A percentile compares a stretch with the other conserved stretches of the same genome.
These are phyloP conservation scores for Raphanus raphanistrum DNA, from an alignment of 345 rosid genomes.

Conservation along the genomic window DNA sequence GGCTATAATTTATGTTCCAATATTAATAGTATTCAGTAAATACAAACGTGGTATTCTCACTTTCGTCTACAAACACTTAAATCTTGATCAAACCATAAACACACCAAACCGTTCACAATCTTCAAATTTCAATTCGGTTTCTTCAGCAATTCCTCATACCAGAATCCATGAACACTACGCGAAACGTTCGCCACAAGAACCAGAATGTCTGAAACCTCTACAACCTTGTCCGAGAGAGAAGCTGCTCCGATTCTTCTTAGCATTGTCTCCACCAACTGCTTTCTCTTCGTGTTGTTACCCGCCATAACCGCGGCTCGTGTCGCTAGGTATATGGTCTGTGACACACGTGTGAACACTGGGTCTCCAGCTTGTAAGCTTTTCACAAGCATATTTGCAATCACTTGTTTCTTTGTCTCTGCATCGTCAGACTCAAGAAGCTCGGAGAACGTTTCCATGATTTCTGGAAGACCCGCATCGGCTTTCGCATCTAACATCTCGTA, in stretches of 20 bases:
- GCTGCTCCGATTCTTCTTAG: slow-evolving; percentile 69
- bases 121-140: background rate
- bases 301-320: slow-evolving; percentile 70
- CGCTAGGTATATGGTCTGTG: slow-evolving; percentile 66
- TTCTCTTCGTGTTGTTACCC: slow-evolving; percentile 52
- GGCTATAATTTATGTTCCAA: background rate
- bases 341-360: slow-evolving; percentile 70
- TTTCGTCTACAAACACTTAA: slow-evolving; percentile 17
- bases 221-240: slow-evolving; percentile 54
- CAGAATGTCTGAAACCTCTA: slow-evolving; percentile 58
- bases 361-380: slow-evolving; percentile 85
- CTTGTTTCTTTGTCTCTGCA: slow-evolving; percentile 55
- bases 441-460: slow-evolving; percentile 40
- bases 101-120: slow-evolving; percentile 11
- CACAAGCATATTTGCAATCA: slow-evolving; percentile 39
- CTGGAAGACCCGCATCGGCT: slow-evolving; percentile 39
- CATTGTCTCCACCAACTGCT: slow-evolving; percentile 52
- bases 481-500: slow-evolving; percentile 51
- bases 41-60: slow-evolving; percentile 22
- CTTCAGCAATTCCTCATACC: slow-evolving; percentile 58
- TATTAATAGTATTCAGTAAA: background rate
- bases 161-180: slow-evolving; percentile 55
- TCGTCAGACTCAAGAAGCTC: slow-evolving; percentile 36
- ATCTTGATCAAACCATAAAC: background rate
- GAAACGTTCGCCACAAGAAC: slow-evolving; percentile 67